A percentile compares a stretch with the other conserved stretches of the same genome.
Evolutionary conservation across 257 asterid genomes (phyloP).

Genomic region (Penstemon davidsonii): DNA sequence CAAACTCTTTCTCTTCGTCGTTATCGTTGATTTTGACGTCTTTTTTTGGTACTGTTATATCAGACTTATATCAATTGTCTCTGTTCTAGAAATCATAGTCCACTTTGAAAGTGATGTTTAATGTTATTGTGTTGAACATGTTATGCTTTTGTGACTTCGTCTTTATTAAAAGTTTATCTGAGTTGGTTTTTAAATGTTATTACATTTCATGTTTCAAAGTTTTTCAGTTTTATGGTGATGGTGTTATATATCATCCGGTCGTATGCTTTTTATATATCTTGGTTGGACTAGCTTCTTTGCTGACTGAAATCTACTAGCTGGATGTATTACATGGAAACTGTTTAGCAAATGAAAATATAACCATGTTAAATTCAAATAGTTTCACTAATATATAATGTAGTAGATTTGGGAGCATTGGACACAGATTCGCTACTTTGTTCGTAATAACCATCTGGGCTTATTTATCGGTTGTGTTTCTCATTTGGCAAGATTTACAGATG

Average conservation of each 20-base stretch:
- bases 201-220: background rate
- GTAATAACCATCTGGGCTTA: too few relatives aligned
- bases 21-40: slow-evolving; percentile 30
- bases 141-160: background rate
- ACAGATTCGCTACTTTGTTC: too few relatives aligned
- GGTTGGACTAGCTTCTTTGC: too few relatives aligned
- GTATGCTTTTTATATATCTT: too few relatives aligned
- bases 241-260: background rate
- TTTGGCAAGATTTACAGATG: too few relatives aligned
- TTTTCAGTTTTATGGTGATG: background rate
- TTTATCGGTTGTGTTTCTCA: too few relatives aligned
- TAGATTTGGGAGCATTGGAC: too few relatives aligned
- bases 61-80: slow-evolving; percentile 1
- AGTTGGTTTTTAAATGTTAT: background rate
- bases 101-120: background rate
- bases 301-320: too few relatives aligned
- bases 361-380: too few relatives aligned
- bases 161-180: background rate
- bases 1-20: slow-evolving; percentile 37
- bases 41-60: background rate
- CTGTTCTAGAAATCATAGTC: slow-evolving; percentile 10
- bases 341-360: too few relatives aligned
- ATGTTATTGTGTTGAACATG: slow-evolving; percentile 1
- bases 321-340: too few relatives aligned
- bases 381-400: too few relatives aligned